Conservation (phyloP, 2,329 filamentous ascomycete species). For the Diaporthe helianthi region DNA sequence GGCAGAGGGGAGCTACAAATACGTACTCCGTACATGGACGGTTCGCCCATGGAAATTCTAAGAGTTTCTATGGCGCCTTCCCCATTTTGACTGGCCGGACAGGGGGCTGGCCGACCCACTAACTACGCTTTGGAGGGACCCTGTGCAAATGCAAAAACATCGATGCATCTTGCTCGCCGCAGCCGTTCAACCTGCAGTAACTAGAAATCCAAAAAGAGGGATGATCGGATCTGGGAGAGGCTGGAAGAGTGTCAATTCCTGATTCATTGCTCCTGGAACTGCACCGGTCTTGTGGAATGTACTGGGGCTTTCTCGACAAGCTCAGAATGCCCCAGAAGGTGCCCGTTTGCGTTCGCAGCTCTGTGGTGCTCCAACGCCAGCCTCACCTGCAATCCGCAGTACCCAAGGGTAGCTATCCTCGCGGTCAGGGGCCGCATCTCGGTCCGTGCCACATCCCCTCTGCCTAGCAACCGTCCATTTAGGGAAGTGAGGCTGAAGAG, state of each 20-base stretch:
- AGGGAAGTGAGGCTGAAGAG: constrained; percentile 25
- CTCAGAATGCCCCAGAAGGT: constrained; percentile 23
- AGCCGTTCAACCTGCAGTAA: constrained; percentile 15
- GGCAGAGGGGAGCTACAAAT: constrained; percentile 33
- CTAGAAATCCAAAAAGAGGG: constrained; percentile 12
- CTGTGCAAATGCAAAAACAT: constrained; percentile 24
- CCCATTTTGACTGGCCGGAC: constrained; percentile 30
- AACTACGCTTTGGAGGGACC: constrained; percentile 19
- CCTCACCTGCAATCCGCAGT: constrained; percentile 8
- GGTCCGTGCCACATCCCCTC: constrained; percentile 21
- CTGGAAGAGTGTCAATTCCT: constrained; percentile 12
- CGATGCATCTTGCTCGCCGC: constrained; percentile 16
- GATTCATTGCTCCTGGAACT: background rate
- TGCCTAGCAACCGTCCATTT: constrained; percentile 21
- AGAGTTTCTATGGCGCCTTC: constrained; percentile 34
- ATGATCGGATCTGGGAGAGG: constrained; percentile 14
- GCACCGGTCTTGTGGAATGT: background rate
- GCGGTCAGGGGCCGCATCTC: constrained; percentile 8
- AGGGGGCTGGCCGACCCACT: constrained; percentile 23
- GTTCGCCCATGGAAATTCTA: constrained; percentile 34
- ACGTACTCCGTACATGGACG: constrained; percentile 32
- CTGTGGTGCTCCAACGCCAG: background rate
- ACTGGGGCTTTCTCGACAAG: background rate
- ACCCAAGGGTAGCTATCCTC: background rate
- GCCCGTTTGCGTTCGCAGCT: constrained; percentile 15